A percentile compares a stretch with the other conserved stretches of the same genome.
Conservation (phyloP, 139 green algal genomes). For the Chlamydomonas incerta region DNA sequence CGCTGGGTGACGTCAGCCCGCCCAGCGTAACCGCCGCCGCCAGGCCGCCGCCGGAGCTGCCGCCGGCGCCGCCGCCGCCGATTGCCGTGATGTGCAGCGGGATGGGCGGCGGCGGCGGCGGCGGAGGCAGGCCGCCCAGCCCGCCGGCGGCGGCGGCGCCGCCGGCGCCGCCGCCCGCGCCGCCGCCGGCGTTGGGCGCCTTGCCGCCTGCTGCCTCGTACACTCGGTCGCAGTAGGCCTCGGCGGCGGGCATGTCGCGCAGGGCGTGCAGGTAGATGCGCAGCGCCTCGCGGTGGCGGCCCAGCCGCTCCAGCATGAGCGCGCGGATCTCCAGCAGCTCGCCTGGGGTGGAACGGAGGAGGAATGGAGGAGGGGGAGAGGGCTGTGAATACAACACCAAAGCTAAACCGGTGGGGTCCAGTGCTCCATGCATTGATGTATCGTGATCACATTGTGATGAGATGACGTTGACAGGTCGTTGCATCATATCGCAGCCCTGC, state of each 20-base stretch:
- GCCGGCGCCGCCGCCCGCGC: neutral
- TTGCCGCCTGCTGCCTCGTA: slow-evolving; percentile 18
- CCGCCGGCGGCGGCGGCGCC: neutral
- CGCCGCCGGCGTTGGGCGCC: neutral
- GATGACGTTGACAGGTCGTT: too few relatives aligned
- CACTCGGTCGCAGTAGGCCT: slow-evolving; percentile 83
- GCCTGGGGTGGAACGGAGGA: slow-evolving; percentile 3
- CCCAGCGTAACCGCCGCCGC: neutral
- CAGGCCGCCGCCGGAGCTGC: too few relatives aligned
- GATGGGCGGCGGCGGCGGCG: neutral
- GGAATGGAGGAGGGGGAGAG: too few relatives aligned
- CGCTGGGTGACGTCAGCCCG: neutral
- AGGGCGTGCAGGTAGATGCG: slow-evolving; percentile 76
- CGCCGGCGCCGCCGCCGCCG: too few relatives aligned
- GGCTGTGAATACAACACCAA: too few relatives aligned
- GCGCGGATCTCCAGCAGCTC: slow-evolving; percentile 81
- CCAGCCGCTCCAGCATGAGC: slow-evolving; percentile 83
- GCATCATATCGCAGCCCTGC: too few relatives aligned
- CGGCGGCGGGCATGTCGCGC: slow-evolving; percentile 60
- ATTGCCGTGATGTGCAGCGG: too few relatives aligned
- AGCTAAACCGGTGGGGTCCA: too few relatives aligned
- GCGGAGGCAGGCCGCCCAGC: too few relatives aligned
- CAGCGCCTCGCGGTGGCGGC: slow-evolving; percentile 80
- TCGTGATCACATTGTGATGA: too few relatives aligned
- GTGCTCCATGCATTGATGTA: too few relatives aligned